Percentiles rank a stretch among this genome's conserved stretches.
phyloP scores from a whole-genome alignment of 306 rosid species.

The Carpinus viminea region DNA sequence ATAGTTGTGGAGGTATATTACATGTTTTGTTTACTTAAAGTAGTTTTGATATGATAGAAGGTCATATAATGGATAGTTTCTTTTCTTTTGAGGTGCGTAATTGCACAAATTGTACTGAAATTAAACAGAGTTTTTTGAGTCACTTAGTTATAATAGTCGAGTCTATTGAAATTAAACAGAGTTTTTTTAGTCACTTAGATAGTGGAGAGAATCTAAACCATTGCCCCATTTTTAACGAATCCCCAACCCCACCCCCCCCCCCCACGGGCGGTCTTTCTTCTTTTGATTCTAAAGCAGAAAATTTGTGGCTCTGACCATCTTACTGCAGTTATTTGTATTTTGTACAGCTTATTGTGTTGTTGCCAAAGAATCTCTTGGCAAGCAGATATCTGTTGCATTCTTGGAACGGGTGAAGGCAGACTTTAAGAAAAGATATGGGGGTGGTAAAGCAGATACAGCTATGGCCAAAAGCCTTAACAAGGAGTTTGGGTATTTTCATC shows the following conservation, averaged over 20 bases:
- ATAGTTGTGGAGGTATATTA: neutral
- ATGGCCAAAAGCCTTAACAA: constrained; percentile 86
- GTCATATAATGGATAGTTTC: neutral
- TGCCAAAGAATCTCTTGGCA: constrained; percentile 85
- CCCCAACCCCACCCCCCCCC: too few species aligned
- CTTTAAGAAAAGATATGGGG: constrained; percentile 85
- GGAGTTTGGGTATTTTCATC: constrained; percentile 76
- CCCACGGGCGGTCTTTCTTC: neutral
- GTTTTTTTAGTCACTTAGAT: neutral
- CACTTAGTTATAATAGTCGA: neutral
- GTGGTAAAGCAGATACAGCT: constrained; percentile 92
- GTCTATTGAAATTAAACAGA: neutral
- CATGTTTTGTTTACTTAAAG: neutral
- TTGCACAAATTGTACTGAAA: neutral
- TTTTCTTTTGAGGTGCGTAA: neutral
- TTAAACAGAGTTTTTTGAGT: neutral
- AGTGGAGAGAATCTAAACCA: too few species aligned
- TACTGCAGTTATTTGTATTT: constrained; percentile 24
- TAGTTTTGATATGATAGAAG: neutral
- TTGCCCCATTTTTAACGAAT: too few species aligned
- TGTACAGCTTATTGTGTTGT: constrained; percentile 91
- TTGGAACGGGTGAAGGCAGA: constrained; percentile 83
- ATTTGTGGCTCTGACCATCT: constrained; percentile 6
- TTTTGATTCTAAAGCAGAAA: neutral
- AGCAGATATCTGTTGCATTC: constrained; percentile 86